A percentile compares a stretch with the other conserved stretches of the same genome.
phyloP scores from a whole-genome alignment of 176 grass and related monocot genomes.

The Aegilops bicornis region DNA sequence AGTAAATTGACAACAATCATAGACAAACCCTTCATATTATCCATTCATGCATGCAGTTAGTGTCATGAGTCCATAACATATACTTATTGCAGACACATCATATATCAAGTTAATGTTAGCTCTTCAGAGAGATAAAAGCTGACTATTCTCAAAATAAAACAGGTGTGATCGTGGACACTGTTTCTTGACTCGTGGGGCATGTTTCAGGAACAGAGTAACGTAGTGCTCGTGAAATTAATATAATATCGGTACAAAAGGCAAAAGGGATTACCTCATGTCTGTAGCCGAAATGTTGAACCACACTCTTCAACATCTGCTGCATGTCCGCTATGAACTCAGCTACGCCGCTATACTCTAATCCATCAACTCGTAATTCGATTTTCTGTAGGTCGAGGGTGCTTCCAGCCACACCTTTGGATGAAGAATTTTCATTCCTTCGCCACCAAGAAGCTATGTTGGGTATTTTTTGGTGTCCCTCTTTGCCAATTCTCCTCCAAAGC shows the following conservation, averaged over 20 bases:
- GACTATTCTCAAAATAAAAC: neutral
- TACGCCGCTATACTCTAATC: constrained; percentile 68
- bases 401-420: constrained; percentile 50
- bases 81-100: neutral
- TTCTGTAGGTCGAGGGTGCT: constrained; percentile 71
- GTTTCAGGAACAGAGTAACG: neutral
- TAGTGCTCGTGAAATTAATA: neutral
- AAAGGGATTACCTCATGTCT: constrained; percentile 54
- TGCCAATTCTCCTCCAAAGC: constrained; percentile 89
- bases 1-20: neutral
- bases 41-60: neutral
- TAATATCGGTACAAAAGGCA: neutral
- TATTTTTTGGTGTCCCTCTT: constrained; percentile 86
- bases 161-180: neutral
- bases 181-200: neutral
- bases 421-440: constrained; percentile 80
- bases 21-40: neutral
- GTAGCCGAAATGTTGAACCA: constrained; percentile 77
- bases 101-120: neutral
- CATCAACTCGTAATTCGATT: constrained; percentile 89
- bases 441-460: constrained; percentile 90
- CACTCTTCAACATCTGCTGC: constrained; percentile 86
- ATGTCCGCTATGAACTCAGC: constrained; percentile 85
- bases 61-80: neutral
- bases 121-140: neutral